Conservation (phyloP, 768 basidiomycete species). For the Nevesoporus exiguus region DNA sequence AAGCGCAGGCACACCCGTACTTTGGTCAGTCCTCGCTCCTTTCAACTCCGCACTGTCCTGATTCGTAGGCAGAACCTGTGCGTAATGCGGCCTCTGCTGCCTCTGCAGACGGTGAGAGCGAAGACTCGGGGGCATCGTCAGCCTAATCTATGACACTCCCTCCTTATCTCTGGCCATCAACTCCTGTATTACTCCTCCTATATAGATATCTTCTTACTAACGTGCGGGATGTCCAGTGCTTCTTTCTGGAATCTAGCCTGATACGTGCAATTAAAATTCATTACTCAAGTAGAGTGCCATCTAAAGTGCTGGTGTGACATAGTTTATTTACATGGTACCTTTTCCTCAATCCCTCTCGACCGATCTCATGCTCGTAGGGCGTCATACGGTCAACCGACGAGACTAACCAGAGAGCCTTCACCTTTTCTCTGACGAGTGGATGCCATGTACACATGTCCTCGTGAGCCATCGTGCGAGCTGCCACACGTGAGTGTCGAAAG, state of each 20-base stretch:
- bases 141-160: constrained; percentile 27
- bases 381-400: constrained; percentile 7
- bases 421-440: constrained; percentile 13
- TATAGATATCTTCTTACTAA: constrained; percentile 30
- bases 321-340: constrained; percentile 12
- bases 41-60: constrained; percentile 16
- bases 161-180: constrained; percentile 26
- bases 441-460: constrained; percentile 12
- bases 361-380: constrained; percentile 6
- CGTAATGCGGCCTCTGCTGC: constrained; percentile 44
- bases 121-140: constrained; percentile 38
- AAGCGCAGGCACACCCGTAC: constrained; percentile 90
- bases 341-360: constrained; percentile 1
- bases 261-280: constrained; percentile 21
- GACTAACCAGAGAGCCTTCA: constrained; percentile 3
- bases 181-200: constrained; percentile 33
- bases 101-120: constrained; percentile 60
- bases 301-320: background rate
- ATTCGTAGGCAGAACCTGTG: constrained; percentile 56
- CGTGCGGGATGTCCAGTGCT: constrained; percentile 20
- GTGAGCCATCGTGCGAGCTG: constrained; percentile 1
- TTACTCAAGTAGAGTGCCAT: constrained; percentile 7
- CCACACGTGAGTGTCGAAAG: background rate
- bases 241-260: constrained; percentile 10
- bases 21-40: constrained; percentile 55